phyloP scores from a whole-genome alignment of 352 stramenopile genomes.

The Phytophthora melonis region DNA sequence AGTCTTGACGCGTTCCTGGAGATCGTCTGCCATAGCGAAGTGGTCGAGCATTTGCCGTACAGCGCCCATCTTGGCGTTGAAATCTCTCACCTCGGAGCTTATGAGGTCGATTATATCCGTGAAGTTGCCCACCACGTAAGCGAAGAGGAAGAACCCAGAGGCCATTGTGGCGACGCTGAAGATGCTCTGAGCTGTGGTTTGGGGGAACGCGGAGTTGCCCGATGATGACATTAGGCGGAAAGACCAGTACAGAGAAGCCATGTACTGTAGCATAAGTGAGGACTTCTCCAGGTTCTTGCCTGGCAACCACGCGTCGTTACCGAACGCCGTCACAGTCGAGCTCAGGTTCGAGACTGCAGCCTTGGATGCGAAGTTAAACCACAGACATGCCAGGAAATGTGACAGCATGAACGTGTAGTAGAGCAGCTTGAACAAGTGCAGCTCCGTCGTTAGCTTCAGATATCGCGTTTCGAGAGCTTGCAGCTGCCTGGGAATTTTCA shows the following conservation, averaged over 20 bases:
- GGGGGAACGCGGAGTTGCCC: slow-evolving; percentile 48
- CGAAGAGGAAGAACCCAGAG: slow-evolving; percentile 67
- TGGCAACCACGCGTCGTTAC: slow-evolving; percentile 42
- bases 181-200: slow-evolving; percentile 49
- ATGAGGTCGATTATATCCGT: slow-evolving; percentile 63
- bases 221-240: slow-evolving; percentile 68
- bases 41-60: slow-evolving; percentile 61
- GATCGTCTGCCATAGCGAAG: slow-evolving; percentile 48
- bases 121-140: slow-evolving; percentile 76
- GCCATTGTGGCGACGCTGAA: slow-evolving; percentile 67
- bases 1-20: slow-evolving; percentile 59
- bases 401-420: slow-evolving; percentile 70
- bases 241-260: slow-evolving; percentile 64
- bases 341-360: background rate
- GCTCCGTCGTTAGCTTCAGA: slow-evolving; percentile 56
- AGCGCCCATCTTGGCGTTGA: slow-evolving; percentile 57
- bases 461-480: slow-evolving; percentile 60
- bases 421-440: slow-evolving; percentile 67
- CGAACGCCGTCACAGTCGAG: slow-evolving; percentile 26
- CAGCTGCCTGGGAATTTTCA: slow-evolving; percentile 60
- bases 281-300: slow-evolving; percentile 30
- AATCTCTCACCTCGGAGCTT: slow-evolving; percentile 62
- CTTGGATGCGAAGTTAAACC: slow-evolving; percentile 55
- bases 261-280: slow-evolving; percentile 49
- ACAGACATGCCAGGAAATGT: slow-evolving; percentile 60